phyloP scores from a whole-genome alignment of 2,329 filamentous ascomycete species.

The Botrytis elliptica region DNA sequence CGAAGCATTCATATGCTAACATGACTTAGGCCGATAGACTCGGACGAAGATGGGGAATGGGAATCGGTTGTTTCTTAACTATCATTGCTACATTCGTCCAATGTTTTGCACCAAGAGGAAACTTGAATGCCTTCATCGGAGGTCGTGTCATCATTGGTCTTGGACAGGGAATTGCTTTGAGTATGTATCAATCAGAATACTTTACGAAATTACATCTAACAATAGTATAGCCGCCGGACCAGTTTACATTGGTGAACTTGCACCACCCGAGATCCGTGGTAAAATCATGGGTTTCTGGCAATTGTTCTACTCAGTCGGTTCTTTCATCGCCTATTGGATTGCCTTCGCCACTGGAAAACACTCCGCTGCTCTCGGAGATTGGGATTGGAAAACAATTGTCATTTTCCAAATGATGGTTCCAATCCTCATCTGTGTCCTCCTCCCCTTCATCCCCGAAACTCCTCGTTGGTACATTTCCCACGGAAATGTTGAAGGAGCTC shows the following conservation, averaged over 20 bases:
- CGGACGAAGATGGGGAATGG: constrained; percentile 66
- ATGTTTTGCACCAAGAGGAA: constrained; percentile 58
- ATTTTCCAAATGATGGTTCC: constrained; percentile 71
- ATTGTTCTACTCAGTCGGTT: constrained; percentile 63
- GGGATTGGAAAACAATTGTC: constrained; percentile 72
- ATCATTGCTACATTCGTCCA: constrained; percentile 70
- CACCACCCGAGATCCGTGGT: constrained; percentile 62
- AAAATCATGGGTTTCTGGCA: constrained; percentile 71
- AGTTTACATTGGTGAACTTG: constrained; percentile 69
- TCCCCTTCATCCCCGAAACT: constrained; percentile 67
- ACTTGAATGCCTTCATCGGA: constrained; percentile 65
- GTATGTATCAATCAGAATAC: constrained; percentile 39
- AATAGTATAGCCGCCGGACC: constrained; percentile 45
- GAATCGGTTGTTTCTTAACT: constrained; percentile 60
- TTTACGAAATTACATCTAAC: neutral
- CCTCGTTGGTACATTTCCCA: constrained; percentile 68
- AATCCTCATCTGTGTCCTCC: constrained; percentile 56
- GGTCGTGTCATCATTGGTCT: constrained; percentile 68
- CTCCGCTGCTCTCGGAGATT: constrained; percentile 50
- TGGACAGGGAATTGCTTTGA: constrained; percentile 66
- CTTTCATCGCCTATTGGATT: constrained; percentile 36
- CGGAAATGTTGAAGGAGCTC: constrained; percentile 47
- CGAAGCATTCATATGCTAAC: neutral
- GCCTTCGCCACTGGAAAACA: constrained; percentile 31
- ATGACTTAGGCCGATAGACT: constrained; percentile 50